Percentiles rank a stretch among this genome's conserved stretches.
Evolutionary conservation across 83 land plant genomes (phyloP).

Genomic region (Picea abies): DNA sequence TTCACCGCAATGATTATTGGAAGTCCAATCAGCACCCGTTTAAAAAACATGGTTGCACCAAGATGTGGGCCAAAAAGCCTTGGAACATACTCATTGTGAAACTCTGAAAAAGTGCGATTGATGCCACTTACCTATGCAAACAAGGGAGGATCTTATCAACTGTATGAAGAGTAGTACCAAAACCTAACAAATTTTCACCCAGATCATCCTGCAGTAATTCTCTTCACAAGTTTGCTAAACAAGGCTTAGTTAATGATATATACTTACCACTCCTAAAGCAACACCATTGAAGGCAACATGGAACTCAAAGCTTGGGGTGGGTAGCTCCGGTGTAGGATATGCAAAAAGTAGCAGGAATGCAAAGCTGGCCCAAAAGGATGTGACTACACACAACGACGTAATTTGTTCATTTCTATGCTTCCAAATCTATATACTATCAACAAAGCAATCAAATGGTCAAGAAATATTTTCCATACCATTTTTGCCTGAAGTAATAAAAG

Average conservation of each 20-base stretch:
- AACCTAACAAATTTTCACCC: not conserved
- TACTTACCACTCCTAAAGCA: constrained; percentile 92
- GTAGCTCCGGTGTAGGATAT: constrained; percentile 75
- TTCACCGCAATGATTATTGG: constrained; percentile 77
- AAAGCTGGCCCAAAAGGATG: constrained; percentile 68
- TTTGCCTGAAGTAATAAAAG: constrained; percentile 62
- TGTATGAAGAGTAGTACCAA: constrained; percentile 6
- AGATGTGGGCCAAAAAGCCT: constrained; percentile 50
- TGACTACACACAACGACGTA: constrained; percentile 43
- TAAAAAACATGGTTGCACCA: constrained; percentile 25
- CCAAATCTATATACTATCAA: not conserved
- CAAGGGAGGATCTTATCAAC: not conserved
- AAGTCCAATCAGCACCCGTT: constrained; percentile 71
- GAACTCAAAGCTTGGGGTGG: constrained; percentile 82
- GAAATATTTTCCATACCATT: constrained; percentile 58
- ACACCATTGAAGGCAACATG: constrained; percentile 94
- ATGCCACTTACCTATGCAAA: constrained; percentile 75
- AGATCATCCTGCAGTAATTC: not conserved
- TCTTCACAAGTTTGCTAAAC: not conserved
- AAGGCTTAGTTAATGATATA: not conserved
- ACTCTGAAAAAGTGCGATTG: constrained; percentile 68
- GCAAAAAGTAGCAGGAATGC: constrained; percentile 73
- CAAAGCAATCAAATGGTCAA: not conserved
- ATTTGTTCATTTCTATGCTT: not conserved
- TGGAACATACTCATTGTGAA: constrained; percentile 66